These are phyloP conservation scores for Wickerhamiella lipophila DNA, from an alignment of 805 yeast genomes.

Conservation along the genomic window DNA sequence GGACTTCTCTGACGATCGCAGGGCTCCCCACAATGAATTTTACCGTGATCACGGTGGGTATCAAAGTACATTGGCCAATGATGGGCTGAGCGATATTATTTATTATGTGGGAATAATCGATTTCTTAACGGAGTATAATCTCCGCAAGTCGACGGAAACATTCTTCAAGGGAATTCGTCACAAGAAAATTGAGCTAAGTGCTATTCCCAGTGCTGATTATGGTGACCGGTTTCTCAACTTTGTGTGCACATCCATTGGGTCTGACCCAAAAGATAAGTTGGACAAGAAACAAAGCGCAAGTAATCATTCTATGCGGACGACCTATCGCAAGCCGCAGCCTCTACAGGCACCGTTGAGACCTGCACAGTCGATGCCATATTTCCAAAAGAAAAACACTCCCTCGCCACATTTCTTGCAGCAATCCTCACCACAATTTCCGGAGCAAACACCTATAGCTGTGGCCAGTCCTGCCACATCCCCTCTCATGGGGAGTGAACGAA, in stretches of 20 bases:
- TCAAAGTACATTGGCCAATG: constrained; percentile 50
- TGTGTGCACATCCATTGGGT: constrained; percentile 28
- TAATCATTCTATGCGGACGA: background rate
- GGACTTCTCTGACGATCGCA: constrained; percentile 24
- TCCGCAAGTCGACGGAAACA: constrained; percentile 70
- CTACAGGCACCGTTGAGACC: background rate
- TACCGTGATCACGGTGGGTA: constrained; percentile 80
- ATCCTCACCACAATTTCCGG: background rate
- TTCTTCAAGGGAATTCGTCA: constrained; percentile 66
- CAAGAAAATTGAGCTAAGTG: constrained; percentile 59
- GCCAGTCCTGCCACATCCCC: background rate
- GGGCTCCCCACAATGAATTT: constrained; percentile 37
- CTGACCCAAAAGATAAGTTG: constrained; percentile 5
- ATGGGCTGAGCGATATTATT: constrained; percentile 50
- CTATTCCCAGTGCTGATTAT: constrained; percentile 82
- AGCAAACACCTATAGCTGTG: background rate
- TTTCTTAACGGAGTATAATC: constrained; percentile 53
- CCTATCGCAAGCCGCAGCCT: background rate
- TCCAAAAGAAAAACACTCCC: background rate
- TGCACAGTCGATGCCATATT: constrained; percentile 5
- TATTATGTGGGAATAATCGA: constrained; percentile 92
- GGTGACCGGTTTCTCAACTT: constrained; percentile 76
- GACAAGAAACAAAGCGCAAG: background rate
- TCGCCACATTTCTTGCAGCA: background rate
- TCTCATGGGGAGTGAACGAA: background rate